Evolutionary conservation across 2,329 filamentous ascomycete genomes (phyloP), one percentile per base, ranked within the genome.

Genomic region (Diplocarpon mali): DNA sequence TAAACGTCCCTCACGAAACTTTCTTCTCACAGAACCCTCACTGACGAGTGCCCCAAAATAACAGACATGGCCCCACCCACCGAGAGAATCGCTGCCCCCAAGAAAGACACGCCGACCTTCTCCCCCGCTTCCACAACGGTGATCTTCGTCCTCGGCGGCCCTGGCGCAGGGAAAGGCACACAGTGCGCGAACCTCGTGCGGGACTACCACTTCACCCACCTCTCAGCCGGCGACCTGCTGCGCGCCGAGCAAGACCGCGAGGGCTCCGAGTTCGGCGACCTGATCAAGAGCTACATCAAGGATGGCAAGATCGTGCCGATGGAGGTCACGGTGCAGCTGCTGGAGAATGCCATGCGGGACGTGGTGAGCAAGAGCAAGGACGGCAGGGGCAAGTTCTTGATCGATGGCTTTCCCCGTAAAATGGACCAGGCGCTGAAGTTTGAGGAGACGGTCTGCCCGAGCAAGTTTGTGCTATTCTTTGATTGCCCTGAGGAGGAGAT

Each of bases 301-400:
- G 83, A 98, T 63, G 92, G 92, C 48, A 80, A 80, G 57, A 98
- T 98, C 65, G 92, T 98, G 52, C 92, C 92, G n/a, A 94, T 95
- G 86, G 90, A 96, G 66, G 88, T 96, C 40, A 98, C 92, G 5
- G 83, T 98, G 48, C 83, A 89, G 59, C 69, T 98, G 30, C 76
- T 98, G 35, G 89, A 95, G 68, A 94, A 95, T 65, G 87, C 89
- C 47, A 96, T 98, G 86, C 73, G 72, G 45, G 78, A 75, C 8
- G 72, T 76, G 11, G 76, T 95, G 42, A 61, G 71, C 45, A 66
- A 71, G 45, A 65, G 69, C 51, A 57, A 52, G 42, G 60, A 48
- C 42, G 63, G 61, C 52, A 81, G 78, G 63, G 75, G 75, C 42
- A 79, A 84, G 58, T 96, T 96, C 71, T 67, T 82, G 45, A 78